A percentile compares a stretch with the other conserved stretches of the same genome.
These are phyloP conservation scores for Bimuria novae-zelandiae DNA, from an alignment of 2,329 filamentous ascomycete species.

Conservation along the genomic window DNA sequence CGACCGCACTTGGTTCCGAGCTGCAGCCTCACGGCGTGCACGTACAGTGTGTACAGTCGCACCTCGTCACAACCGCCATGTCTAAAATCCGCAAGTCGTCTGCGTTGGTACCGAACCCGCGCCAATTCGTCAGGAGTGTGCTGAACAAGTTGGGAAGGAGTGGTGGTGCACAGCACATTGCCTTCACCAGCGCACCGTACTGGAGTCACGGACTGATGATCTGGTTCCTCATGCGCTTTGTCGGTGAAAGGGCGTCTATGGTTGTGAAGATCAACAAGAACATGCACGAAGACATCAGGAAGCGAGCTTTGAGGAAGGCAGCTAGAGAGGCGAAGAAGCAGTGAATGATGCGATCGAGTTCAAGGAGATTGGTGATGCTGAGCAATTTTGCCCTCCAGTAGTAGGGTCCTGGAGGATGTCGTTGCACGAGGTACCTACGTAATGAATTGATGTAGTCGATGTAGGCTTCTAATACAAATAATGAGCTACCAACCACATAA, in stretches of 20 bases:
- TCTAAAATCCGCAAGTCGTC: constrained; percentile 87
- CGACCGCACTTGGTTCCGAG: constrained; percentile 80
- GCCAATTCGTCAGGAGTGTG: constrained; percentile 77
- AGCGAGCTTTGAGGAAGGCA: constrained; percentile 79
- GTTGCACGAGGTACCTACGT: too few relatives aligned
- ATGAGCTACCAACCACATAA: too few relatives aligned
- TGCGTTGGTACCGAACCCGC: constrained; percentile 77
- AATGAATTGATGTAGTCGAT: too few relatives aligned
- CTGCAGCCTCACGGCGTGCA: constrained; percentile 79
- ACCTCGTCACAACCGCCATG: constrained; percentile 96
- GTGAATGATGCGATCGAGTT: constrained; percentile 11
- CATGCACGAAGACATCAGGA: constrained; percentile 84
- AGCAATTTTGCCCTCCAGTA: too few relatives aligned
- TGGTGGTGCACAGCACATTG: constrained; percentile 76
- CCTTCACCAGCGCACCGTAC: constrained; percentile 86
- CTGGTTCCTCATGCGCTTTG: constrained; percentile 70
- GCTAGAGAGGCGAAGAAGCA: constrained; percentile 78
- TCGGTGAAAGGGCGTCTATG: constrained; percentile 61
- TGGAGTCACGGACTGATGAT: constrained; percentile 91
- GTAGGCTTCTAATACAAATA: too few relatives aligned
- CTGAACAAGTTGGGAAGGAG: constrained; percentile 79
- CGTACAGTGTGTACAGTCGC: constrained; percentile 89
- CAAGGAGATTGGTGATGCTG: not conserved
- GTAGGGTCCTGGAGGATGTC: too few relatives aligned
- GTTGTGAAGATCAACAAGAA: constrained; percentile 65